Conservation (phyloP, 2,329 filamentous ascomycete species). For the Xenosphaeropsis pyriputrescens region DNA sequence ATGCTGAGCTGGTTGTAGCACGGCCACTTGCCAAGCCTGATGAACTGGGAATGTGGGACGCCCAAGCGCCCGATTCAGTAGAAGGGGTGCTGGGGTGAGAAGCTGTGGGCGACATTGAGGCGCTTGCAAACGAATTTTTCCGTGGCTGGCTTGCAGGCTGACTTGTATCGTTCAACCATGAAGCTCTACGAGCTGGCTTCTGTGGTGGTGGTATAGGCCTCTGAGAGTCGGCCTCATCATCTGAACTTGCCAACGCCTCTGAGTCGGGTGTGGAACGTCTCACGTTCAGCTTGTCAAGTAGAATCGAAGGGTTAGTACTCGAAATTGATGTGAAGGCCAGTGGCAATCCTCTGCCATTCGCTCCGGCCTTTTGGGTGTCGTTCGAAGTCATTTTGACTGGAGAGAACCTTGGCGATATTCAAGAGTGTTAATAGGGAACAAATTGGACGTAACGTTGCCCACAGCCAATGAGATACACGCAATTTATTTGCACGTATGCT, state of each 20-base stretch:
- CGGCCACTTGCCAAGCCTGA: slow-evolving; percentile 26
- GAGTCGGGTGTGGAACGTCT: slow-evolving; percentile 86
- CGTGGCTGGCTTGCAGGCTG: slow-evolving; percentile 47
- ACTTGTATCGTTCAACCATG: slow-evolving; percentile 74
- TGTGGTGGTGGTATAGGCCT: slow-evolving; percentile 32
- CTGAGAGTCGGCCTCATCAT: slow-evolving; percentile 70
- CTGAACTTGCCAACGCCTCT: slow-evolving; percentile 83
- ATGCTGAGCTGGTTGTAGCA: slow-evolving; percentile 24
- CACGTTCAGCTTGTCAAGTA: slow-evolving; percentile 63
- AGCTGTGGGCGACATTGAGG: slow-evolving; percentile 61
- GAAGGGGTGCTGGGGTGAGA: slow-evolving; percentile 74
- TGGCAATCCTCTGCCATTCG: no score
- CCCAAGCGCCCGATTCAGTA: slow-evolving; percentile 46
- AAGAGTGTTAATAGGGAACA: no score
- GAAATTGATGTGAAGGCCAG: slow-evolving; percentile 28
- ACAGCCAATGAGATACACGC: no score
- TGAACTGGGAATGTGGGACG: slow-evolving; percentile 32
- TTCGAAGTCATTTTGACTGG: no score
- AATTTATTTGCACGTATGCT: no score
- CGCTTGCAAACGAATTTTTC: slow-evolving; percentile 64
- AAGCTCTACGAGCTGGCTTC: slow-evolving; percentile 57
- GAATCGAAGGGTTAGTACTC: slow-evolving; percentile 45
- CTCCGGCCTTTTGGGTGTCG: no score
- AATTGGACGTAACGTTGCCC: no score
- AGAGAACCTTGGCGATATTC: no score